Evolutionary conservation across 202 grass and related monocot species (phyloP).

Genomic region (Carex arenaria): DNA sequence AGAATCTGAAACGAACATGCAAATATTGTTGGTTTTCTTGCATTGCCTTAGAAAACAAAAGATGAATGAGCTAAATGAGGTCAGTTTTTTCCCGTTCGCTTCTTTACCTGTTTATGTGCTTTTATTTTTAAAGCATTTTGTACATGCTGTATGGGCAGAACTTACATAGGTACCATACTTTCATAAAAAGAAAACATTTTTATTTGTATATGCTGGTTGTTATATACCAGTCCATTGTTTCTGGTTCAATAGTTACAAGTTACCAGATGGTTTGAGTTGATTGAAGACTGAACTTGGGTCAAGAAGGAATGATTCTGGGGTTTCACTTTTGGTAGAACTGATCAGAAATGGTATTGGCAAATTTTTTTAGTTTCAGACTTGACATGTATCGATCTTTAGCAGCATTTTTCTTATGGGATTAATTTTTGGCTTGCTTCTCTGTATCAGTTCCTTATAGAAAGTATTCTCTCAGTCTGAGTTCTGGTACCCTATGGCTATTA

Average conservation of each 20-base stretch:
- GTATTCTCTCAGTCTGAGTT: not conserved
- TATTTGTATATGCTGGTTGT: not conserved
- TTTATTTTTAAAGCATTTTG: not conserved
- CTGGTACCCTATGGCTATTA: not conserved
- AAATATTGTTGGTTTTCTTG: slow-evolving; percentile 93
- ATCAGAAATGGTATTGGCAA: not conserved
- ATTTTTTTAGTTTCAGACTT: not conserved
- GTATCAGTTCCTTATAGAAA: not conserved
- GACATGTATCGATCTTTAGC: not conserved
- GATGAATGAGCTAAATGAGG: slow-evolving; percentile 94
- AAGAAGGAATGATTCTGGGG: not conserved
- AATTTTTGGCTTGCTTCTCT: not conserved
- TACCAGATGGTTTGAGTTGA: not conserved
- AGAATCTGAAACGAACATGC: slow-evolving; percentile 97
- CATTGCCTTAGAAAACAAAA: slow-evolving; percentile 98
- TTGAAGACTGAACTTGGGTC: not conserved
- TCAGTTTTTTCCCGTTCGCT: slow-evolving; percentile 20
- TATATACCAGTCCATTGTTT: not conserved
- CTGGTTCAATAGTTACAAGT: not conserved
- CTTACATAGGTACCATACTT: not conserved
- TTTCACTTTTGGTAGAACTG: not conserved
- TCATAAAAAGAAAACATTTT: not conserved
- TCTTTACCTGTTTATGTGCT: not conserved
- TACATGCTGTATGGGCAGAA: not conserved
- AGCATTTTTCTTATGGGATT: not conserved